Percentiles rank a stretch among this genome's conserved stretches.
phyloP scores from a whole-genome alignment of 176 grass and related monocot genomes.

The Cenchrus fungigraminus region DNA sequence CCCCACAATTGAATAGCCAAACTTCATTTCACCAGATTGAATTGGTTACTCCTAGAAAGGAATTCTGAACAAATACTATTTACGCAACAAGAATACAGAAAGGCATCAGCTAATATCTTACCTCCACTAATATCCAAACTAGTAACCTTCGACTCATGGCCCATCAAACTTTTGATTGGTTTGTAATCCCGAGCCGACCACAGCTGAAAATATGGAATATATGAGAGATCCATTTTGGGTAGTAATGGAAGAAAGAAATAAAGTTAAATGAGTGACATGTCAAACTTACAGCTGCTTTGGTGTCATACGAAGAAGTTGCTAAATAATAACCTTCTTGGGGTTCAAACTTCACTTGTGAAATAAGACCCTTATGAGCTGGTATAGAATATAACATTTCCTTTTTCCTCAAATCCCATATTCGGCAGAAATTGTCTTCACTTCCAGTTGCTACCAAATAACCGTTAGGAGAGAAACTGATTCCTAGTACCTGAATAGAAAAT shows the following conservation, averaged over 20 bases:
- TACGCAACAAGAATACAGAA: constrained; percentile 7
- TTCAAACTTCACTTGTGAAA: constrained; percentile 97
- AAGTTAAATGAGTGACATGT: neutral
- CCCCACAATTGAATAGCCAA: neutral
- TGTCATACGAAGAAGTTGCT: constrained; percentile 90
- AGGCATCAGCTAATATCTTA: constrained; percentile 39
- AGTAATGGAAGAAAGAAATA: neutral
- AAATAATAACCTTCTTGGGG: constrained; percentile 92
- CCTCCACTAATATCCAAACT: constrained; percentile 96
- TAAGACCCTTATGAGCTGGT: constrained; percentile 89
- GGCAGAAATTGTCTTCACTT: constrained; percentile 92
- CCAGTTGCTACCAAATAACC: constrained; percentile 91
- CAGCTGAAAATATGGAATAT: constrained; percentile 53
- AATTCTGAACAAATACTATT: constrained; percentile 23
- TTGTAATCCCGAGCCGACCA: constrained; percentile 95
- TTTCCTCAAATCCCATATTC: constrained; percentile 98
- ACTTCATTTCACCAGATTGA: constrained; percentile 22
- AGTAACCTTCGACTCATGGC: constrained; percentile 91
- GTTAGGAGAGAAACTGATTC: constrained; percentile 87
- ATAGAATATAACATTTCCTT: constrained; percentile 80
- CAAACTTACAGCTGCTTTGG: constrained; percentile 78
- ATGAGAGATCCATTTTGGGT: constrained; percentile 20
- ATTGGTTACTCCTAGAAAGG: constrained; percentile 12
- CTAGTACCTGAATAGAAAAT: constrained; percentile 71
- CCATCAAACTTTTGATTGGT: constrained; percentile 84